These are phyloP conservation scores for Cercospora sp. DNA, from an alignment of 2,329 filamentous ascomycete species.

Conservation along the genomic window DNA sequence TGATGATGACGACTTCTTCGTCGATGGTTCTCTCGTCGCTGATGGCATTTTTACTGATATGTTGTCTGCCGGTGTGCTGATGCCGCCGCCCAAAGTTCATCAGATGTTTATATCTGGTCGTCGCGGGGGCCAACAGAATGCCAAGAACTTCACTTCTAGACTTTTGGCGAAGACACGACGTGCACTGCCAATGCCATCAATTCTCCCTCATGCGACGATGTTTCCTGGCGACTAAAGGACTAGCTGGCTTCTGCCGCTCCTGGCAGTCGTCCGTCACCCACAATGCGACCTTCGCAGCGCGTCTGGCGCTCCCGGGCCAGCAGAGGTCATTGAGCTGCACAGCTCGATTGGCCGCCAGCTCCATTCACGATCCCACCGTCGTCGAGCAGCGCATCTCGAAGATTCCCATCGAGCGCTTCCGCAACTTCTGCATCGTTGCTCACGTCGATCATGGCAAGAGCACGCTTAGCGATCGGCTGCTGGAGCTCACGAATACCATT, in stretches of 20 bases:
- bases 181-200: constrained; percentile 1
- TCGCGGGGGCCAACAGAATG: constrained; percentile 16
- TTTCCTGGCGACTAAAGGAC: constrained; percentile 37
- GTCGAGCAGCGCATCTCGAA: constrained; percentile 67
- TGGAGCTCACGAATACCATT: constrained; percentile 94
- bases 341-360: constrained; percentile 33
- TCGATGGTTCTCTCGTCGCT: constrained; percentile 20
- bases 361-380: constrained; percentile 47
- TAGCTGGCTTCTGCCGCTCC: constrained; percentile 25
- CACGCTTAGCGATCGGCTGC: constrained; percentile 85
- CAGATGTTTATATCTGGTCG: constrained; percentile 13
- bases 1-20: constrained; percentile 23
- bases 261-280: constrained; percentile 13
- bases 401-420: constrained; percentile 75
- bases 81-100: constrained; percentile 3
- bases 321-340: constrained; percentile 20
- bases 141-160: constrained; percentile 13
- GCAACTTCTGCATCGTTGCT: constrained; percentile 98
- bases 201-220: constrained; percentile 52
- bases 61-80: constrained; percentile 2
- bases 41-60: constrained; percentile 23
- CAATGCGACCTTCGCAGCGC: constrained; percentile 9
- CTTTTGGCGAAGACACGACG: constrained; percentile 6
- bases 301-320: constrained; percentile 12
- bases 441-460: constrained; percentile 99